Percentiles rank a stretch among this genome's conserved stretches.
These are phyloP conservation scores for Geotrichum reessii DNA, from an alignment of 1,139 yeast species.

Conservation along the genomic window DNA sequence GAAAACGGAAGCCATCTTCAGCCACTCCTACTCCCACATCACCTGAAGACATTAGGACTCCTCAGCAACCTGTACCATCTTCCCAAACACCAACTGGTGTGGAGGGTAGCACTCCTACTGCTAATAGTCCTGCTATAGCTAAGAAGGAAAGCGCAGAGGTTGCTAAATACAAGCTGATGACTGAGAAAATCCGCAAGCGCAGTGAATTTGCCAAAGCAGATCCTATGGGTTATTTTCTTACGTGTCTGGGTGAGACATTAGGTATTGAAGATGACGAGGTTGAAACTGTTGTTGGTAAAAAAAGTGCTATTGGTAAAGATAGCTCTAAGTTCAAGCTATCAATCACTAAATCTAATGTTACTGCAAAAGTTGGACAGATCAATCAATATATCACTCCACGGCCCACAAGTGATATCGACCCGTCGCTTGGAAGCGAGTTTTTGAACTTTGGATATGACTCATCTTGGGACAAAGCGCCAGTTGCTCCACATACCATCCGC, in stretches of 20 bases:
- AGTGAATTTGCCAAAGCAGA: conserved; percentile 27
- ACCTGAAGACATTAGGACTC: background rate
- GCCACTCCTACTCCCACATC: conserved; percentile 1
- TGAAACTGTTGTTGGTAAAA: conserved; percentile 14
- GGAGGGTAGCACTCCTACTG: conserved; percentile 1
- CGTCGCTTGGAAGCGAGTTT: conserved; percentile 25
- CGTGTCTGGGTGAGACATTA: conserved; percentile 31
- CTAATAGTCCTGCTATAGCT: background rate
- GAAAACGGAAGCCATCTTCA: conserved; percentile 27
- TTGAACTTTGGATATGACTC: background rate
- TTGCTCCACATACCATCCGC: background rate
- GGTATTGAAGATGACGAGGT: conserved; percentile 22
- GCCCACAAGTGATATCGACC: conserved; percentile 21
- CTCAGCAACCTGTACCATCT: conserved; percentile 14
- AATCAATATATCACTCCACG: background rate
- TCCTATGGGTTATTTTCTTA: conserved; percentile 29
- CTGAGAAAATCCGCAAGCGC: conserved; percentile 24
- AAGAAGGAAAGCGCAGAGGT: conserved; percentile 27
- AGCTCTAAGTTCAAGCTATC: background rate
- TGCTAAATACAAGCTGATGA: conserved; percentile 21
- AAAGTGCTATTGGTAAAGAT: background rate
- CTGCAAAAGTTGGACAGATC: conserved; percentile 18
- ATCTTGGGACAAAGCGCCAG: background rate
- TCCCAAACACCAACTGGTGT: conserved; percentile 16
- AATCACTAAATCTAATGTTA: conserved; percentile 20